Percentiles rank a stretch among this genome's conserved stretches.
Evolutionary conservation across 805 yeast genomes (phyloP).

Genomic region (Myxozyma lipomycoides): DNA sequence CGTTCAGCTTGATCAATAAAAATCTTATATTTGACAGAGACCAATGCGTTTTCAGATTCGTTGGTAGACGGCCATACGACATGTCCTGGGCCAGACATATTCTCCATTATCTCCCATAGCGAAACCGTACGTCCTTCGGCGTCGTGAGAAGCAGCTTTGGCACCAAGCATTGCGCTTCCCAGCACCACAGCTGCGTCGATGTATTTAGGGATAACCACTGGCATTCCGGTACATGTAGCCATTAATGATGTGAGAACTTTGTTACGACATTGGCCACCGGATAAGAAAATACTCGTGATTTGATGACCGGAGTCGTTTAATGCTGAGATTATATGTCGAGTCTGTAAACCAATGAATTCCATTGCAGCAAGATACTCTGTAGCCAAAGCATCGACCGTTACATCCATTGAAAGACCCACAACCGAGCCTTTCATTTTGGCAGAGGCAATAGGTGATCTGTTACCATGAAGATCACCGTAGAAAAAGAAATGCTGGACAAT

Average conservation of each 20-base stretch:
- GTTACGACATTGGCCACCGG: conserved; percentile 97
- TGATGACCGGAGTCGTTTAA: conserved; percentile 78
- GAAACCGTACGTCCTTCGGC: conserved; percentile 30
- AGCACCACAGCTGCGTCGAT: conserved; percentile 96
- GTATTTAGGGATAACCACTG: conserved; percentile 87
- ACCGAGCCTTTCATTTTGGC: conserved; percentile 88
- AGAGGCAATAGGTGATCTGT: conserved; percentile 96
- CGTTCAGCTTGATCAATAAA: conserved; percentile 82
- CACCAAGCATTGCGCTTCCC: conserved; percentile 93
- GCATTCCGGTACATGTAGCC: conserved; percentile 89
- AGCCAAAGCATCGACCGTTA: conserved; percentile 78
- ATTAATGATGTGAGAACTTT: conserved; percentile 80
- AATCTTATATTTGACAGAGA: conserved; percentile 75
- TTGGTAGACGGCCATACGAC: conserved; percentile 63
- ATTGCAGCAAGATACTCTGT: conserved; percentile 86
- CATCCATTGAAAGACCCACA: conserved; percentile 90
- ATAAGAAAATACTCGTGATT: conserved; percentile 73
- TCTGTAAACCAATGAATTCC: conserved; percentile 96
- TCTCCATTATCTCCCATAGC: conserved; percentile 84
- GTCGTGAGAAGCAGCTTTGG: conserved; percentile 75
- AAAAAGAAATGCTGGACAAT: conserved; percentile 82
- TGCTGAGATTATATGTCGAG: conserved; percentile 86
- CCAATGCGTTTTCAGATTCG: conserved; percentile 64
- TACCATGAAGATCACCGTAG: conserved; percentile 96
- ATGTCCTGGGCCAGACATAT: conserved; percentile 76